phyloP scores from a whole-genome alignment of 2,329 filamentous ascomycete genomes.

The Botrytis elliptica region DNA sequence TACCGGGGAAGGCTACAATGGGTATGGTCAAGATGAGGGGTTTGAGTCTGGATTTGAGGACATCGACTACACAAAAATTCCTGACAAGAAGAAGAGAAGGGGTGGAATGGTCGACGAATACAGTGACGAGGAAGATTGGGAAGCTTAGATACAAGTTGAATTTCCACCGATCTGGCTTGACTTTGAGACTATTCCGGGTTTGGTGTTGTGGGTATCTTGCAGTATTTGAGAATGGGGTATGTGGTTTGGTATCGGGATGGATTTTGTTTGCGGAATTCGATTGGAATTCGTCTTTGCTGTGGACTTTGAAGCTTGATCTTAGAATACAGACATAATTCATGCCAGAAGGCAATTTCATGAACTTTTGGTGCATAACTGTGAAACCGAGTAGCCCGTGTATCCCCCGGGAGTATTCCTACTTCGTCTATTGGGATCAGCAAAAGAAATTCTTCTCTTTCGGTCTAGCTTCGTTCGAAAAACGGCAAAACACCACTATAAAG shows the following conservation, averaged over 20 bases:
- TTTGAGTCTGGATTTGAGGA: neutral
- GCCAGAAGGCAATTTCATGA: neutral
- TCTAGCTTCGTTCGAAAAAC: neutral
- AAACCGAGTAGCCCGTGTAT: too few relatives aligned
- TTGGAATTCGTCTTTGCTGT: too few relatives aligned
- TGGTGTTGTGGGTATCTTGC: neutral
- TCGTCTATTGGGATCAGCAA: neutral
- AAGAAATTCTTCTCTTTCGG: neutral
- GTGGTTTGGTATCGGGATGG: neutral
- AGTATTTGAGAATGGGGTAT: neutral
- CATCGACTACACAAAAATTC: neutral
- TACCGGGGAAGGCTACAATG: neutral
- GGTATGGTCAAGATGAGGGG: neutral
- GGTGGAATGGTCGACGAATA: fast-evolving
- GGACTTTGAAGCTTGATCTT: too few relatives aligned
- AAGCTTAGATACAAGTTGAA: neutral
- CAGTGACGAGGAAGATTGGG: neutral
- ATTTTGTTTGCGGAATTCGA: neutral
- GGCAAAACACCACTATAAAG: neutral
- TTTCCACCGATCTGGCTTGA: neutral
- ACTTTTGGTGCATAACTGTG: neutral
- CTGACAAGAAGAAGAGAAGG: neutral
- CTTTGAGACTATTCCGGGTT: neutral
- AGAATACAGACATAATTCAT: neutral
- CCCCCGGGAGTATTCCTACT: neutral